Percentiles rank a stretch among this genome's conserved stretches.
Conservation (phyloP, 352 stramenopile species). For the Discostella stelligera region DNA sequence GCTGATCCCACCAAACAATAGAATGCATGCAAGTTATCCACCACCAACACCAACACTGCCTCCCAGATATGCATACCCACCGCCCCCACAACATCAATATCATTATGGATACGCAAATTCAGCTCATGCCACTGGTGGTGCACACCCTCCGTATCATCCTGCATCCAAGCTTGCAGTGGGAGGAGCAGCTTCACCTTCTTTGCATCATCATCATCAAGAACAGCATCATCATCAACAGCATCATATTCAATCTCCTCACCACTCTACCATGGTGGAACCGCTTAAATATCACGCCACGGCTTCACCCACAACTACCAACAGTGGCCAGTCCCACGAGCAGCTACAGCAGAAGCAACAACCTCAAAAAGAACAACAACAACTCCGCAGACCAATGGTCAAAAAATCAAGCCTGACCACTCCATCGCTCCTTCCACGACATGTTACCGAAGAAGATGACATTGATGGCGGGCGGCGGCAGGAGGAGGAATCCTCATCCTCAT, state of each 20-base stretch:
- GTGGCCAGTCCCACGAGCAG: neutral
- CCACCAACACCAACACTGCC: neutral
- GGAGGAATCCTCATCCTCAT: too few species aligned
- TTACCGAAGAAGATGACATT: neutral
- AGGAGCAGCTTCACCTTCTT: neutral
- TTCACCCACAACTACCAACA: neutral
- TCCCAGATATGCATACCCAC: constrained; percentile 8
- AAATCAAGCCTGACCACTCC: constrained; percentile 1
- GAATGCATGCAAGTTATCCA: constrained; percentile 11
- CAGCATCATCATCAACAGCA: neutral
- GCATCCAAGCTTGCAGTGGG: neutral
- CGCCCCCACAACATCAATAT: neutral
- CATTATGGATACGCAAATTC: constrained; percentile 6
- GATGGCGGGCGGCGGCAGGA: too few species aligned
- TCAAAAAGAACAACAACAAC: neutral
- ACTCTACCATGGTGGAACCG: constrained; percentile 1
- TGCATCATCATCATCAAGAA: neutral
- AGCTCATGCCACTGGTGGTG: neutral
- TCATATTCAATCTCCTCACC: neutral
- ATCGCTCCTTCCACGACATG: neutral
- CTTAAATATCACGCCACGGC: neutral
- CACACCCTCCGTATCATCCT: constrained; percentile 1
- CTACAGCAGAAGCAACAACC: neutral
- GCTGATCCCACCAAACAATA: neutral
- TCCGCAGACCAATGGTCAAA: constrained; percentile 1